Evolutionary conservation across 83 land plant species (phyloP), one percentile per base, ranked within the genome.

Genomic region (Picea abies): DNA sequence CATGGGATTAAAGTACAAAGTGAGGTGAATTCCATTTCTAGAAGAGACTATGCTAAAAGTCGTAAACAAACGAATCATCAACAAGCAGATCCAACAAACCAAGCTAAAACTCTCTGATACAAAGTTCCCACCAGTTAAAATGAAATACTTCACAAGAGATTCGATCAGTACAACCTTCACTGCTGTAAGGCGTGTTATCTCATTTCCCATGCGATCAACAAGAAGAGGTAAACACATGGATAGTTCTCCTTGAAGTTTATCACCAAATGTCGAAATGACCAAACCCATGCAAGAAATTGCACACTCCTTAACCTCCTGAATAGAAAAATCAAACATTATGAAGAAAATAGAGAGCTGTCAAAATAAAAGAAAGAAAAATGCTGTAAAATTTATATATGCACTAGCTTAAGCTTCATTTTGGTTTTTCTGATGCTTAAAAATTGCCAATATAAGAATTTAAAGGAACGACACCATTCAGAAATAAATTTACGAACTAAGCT

Each of bases 261-360:
- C 99, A 81, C 99, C 99, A 92, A 97, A 95, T 20, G 93, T 92
- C 60, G 99, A 93, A 83, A 97, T 90, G 0, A 92, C 95, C 81
- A 97, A 94, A 15, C 98, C 96, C 98, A 97, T 97, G 80, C 99
- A 95, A 78, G 94, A 88, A 67, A 97, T 97, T 44, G 99, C 99
- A 91, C 99, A 95, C 78, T 97, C 99, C 85, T 97, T 97, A 23
- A 97, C 99, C 87, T 97, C 99, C 99, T 97, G 94, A 39, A 83
- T 22, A 60, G 26, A 23, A 20, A 62, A 63, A 70, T 37, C 14
- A 81, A 76, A 58, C 3, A 41, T 14, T 22, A 7, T n/a, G 5
- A 41, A 41, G 5, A 44, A 73, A 44, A 73, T 10, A n/a, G 8
- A 66, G 60, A 84, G 32, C 5, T 20, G 62, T 35, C 9, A 58